phyloP scores from a whole-genome alignment of 2,329 filamentous ascomycete species.

The Zymoseptoria ardabiliae region DNA sequence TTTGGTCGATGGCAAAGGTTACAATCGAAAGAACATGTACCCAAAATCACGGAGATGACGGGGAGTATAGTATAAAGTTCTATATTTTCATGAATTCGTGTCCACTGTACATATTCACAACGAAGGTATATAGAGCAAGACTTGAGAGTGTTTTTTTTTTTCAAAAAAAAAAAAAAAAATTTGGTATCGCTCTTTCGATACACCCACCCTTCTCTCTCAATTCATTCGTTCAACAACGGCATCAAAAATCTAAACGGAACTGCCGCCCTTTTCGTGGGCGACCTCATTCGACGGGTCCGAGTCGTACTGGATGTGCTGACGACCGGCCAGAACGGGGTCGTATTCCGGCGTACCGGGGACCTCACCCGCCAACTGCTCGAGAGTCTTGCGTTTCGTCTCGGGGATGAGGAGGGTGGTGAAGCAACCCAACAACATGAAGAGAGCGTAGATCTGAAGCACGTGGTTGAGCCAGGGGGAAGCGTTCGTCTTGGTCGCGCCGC shows the following conservation, averaged over 20 bases:
- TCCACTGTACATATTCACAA: not conserved
- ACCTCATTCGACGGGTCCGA: slow-evolving; percentile 15
- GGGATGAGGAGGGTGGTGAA: slow-evolving; percentile 65
- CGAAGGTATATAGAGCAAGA: not conserved
- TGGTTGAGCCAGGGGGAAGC: slow-evolving; percentile 62
- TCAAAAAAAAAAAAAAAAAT: too few relatives aligned
- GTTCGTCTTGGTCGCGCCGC: slow-evolving; percentile 46
- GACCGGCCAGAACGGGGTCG: slow-evolving; percentile 29
- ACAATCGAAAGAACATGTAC: too few relatives aligned
- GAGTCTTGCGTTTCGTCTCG: slow-evolving; percentile 62
- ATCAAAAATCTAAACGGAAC: slow-evolving; percentile 5
- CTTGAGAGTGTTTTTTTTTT: too few relatives aligned
- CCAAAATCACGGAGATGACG: not conserved
- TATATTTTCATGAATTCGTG: not conserved
- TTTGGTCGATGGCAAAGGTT: too few relatives aligned
- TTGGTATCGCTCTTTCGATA: not conserved
- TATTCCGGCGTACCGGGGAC: slow-evolving; percentile 49
- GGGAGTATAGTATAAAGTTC: not conserved
- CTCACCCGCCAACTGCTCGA: slow-evolving; percentile 66
- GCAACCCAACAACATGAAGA: slow-evolving; percentile 71
- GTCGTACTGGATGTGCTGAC: slow-evolving; percentile 3
- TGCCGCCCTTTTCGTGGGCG: slow-evolving; percentile 11
- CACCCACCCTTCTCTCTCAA: too few relatives aligned
- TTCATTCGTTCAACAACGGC: too few relatives aligned
- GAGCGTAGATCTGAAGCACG: slow-evolving; percentile 68